Percentiles rank a stretch among this genome's conserved stretches.
phyloP scores from a whole-genome alignment of 2,329 filamentous ascomycete species.

The Ascochyta rabiei region DNA sequence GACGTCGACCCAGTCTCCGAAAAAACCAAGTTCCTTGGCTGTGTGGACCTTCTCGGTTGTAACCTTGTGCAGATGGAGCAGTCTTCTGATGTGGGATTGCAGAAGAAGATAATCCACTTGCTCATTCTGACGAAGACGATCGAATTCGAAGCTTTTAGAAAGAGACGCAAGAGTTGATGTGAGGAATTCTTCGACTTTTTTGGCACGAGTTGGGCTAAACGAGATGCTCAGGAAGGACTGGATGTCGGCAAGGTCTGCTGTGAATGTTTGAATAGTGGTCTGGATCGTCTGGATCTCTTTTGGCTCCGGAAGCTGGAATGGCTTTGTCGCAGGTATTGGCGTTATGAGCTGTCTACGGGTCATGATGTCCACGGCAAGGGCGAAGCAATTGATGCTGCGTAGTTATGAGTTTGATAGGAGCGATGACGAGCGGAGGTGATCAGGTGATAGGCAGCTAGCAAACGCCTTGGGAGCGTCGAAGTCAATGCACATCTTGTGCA shows the following conservation, averaged over 20 bases:
- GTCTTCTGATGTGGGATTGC: conserved; percentile 2
- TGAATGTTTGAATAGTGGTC: conserved; percentile 4
- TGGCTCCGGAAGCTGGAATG: conserved; percentile 1
- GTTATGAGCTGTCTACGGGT: background rate
- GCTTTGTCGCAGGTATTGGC: background rate
- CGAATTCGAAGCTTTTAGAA: background rate
- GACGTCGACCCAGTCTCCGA: conserved; percentile 2
- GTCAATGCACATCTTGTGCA: too few species aligned
- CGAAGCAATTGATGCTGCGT: background rate
- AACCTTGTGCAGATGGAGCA: conserved; percentile 1
- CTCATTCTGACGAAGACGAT: background rate
- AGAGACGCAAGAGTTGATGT: conserved; percentile 3
- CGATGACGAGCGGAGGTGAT: background rate
- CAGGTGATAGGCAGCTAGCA: too few species aligned
- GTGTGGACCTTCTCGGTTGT: background rate
- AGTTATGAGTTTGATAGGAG: background rate
- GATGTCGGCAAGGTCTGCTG: conserved; percentile 5
- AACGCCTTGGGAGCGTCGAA: too few species aligned
- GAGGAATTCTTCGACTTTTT: background rate
- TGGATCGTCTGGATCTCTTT: background rate
- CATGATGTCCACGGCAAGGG: background rate
- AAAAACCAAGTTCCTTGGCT: background rate
- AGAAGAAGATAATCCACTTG: conserved; percentile 6
- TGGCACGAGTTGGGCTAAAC: background rate
- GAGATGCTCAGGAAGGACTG: conserved; percentile 4